Percentiles rank a stretch among this genome's conserved stretches.
phyloP scores from a whole-genome alignment of 805 yeast genomes.

The Metschnikowia reukaufii region DNA sequence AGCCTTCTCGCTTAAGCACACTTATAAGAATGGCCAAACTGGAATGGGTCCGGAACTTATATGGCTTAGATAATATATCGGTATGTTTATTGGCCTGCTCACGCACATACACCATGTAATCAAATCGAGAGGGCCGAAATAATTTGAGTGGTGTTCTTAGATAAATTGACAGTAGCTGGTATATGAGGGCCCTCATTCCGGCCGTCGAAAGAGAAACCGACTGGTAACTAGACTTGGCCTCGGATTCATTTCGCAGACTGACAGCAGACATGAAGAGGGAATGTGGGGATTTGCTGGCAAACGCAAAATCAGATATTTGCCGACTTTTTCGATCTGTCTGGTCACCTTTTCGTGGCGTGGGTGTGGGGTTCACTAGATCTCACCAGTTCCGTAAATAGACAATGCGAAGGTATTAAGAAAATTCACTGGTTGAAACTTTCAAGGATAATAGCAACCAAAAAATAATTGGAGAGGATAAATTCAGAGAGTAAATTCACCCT shows the following conservation, averaged over 20 bases:
- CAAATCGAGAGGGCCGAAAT: slow-evolving; percentile 88
- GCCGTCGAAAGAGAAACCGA: slow-evolving; percentile 81
- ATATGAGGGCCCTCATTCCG: slow-evolving; percentile 79
- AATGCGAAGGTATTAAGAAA: not conserved
- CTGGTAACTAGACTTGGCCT: slow-evolving; percentile 27
- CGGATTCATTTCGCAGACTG: slow-evolving; percentile 17
- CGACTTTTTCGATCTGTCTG: not conserved
- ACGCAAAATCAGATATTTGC: not conserved
- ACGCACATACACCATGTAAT: slow-evolving; percentile 71
- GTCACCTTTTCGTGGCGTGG: not conserved
- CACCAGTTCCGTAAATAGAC: not conserved
- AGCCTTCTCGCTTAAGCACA: slow-evolving; percentile 76
- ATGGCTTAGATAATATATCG: slow-evolving; percentile 47
- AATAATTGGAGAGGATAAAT: not conserved
- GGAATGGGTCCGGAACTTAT: slow-evolving; percentile 67
- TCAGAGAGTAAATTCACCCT: not conserved
- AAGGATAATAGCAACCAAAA: too few species aligned
- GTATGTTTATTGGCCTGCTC: slow-evolving; percentile 48
- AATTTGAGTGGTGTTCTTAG: slow-evolving; percentile 80
- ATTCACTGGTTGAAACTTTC: not conserved
- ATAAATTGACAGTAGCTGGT: slow-evolving; percentile 75
- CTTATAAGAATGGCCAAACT: slow-evolving; percentile 69
- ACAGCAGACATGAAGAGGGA: slow-evolving; percentile 4
- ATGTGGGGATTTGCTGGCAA: not conserved
- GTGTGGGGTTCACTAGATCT: not conserved